These are phyloP conservation scores for Wickerhamiella lipophila DNA, from an alignment of 805 yeast genomes.

Conservation along the genomic window DNA sequence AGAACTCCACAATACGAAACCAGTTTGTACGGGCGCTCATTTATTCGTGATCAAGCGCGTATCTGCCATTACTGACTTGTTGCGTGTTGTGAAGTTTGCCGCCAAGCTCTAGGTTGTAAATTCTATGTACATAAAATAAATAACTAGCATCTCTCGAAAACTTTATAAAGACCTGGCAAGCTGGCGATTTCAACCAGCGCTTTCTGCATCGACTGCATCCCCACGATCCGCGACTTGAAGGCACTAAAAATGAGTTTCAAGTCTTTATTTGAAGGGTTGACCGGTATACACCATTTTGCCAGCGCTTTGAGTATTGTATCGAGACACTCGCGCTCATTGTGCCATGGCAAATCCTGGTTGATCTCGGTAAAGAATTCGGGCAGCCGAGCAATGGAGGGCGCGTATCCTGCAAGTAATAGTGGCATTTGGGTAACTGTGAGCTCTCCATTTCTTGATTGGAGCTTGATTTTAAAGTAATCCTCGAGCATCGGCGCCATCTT, in stretches of 20 bases:
- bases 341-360: conserved; percentile 47
- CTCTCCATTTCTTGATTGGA: conserved; percentile 23
- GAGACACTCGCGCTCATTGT: conserved; percentile 56
- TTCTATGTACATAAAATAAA: conserved; percentile 7
- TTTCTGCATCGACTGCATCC: conserved; percentile 39
- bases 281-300: conserved; percentile 64
- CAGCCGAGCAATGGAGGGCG: conserved; percentile 51
- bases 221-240: conserved; percentile 49
- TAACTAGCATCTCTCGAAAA: conserved; percentile 70
- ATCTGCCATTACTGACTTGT: not conserved
- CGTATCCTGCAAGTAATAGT: conserved; percentile 45
- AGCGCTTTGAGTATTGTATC: conserved; percentile 52
- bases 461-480: conserved; percentile 59
- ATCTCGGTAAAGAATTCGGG: conserved; percentile 54
- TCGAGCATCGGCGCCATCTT: conserved; percentile 62
- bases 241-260: conserved; percentile 45
- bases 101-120: conserved; percentile 8
- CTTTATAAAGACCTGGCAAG: conserved; percentile 78
- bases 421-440: conserved; percentile 44
- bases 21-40: not conserved
- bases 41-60: not conserved
- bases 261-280: conserved; percentile 30
- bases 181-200: conserved; percentile 78
- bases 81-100: not conserved
- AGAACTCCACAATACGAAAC: not conserved